These are phyloP conservation scores for Diaporthe sp. DNA, from an alignment of 2,329 filamentous ascomycete genomes.

Conservation along the genomic window DNA sequence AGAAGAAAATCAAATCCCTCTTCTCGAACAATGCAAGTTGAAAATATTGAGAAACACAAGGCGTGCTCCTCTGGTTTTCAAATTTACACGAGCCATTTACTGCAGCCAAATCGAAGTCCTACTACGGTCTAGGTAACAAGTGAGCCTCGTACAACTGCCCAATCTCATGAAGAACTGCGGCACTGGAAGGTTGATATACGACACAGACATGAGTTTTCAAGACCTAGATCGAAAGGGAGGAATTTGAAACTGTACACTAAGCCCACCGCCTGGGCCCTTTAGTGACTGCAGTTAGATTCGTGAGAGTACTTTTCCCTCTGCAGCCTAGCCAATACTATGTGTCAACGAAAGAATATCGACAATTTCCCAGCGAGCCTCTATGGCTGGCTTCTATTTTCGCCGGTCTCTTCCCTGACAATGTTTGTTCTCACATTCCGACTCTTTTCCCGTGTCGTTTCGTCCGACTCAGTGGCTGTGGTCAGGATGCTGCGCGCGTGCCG, in stretches of 20 bases:
- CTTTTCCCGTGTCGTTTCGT: background rate
- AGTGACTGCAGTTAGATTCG: no score
- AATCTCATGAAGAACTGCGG: no score
- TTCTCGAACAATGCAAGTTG: background rate
- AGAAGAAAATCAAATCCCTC: background rate
- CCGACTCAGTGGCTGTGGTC: conserved; percentile 8
- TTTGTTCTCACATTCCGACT: background rate
- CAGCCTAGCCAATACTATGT: no score
- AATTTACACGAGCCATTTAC: background rate
- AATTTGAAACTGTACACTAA: no score
- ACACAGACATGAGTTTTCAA: no score
- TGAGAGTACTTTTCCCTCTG: no score
- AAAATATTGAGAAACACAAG: background rate
- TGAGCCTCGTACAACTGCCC: background rate
- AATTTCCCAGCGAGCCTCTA: background rate
- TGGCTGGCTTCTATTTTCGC: background rate
- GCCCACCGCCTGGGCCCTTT: no score
- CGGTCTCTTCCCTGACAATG: background rate
- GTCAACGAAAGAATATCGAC: background rate
- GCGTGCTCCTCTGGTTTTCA: background rate
- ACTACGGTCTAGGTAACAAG: background rate
- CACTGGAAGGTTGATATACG: no score
- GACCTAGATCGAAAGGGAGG: no score
- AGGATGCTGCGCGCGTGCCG: background rate
- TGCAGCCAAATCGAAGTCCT: background rate